Conservation (phyloP, 2,329 filamentous ascomycete species). For the Microthyrium microscopicum region DNA sequence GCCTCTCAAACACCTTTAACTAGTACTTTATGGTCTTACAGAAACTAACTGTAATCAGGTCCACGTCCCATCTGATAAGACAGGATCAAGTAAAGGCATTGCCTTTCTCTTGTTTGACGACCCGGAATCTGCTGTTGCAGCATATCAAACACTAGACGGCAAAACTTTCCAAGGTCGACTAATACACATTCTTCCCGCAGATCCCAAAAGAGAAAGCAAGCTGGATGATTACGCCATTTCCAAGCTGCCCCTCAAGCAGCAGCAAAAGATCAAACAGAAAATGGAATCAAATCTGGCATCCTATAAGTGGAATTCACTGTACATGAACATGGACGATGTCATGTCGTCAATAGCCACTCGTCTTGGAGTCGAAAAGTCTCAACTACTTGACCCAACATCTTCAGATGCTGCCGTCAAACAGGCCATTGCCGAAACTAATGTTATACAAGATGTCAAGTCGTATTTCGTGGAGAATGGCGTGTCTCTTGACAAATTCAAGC, state of each 20-base stretch:
- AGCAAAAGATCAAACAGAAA: conserved; percentile 77
- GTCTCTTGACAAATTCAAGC: conserved; percentile 79
- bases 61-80: conserved; percentile 60
- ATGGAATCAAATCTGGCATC: conserved; percentile 58
- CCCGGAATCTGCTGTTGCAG: conserved; percentile 55
- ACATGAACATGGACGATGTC: conserved; percentile 85
- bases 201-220: conserved; percentile 63
- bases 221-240: conserved; percentile 81
- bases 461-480: conserved; percentile 82
- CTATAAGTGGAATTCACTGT: conserved; percentile 99
- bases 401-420: conserved; percentile 91
- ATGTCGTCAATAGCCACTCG: conserved; percentile 77
- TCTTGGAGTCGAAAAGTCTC: conserved; percentile 77
- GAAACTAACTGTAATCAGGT: conserved; percentile 46
- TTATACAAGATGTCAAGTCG: conserved; percentile 89
- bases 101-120: conserved; percentile 69
- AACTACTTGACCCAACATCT: conserved; percentile 87
- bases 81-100: conserved; percentile 71
- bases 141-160: conserved; percentile 66
- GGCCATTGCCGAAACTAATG: conserved; percentile 85
- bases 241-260: conserved; percentile 85
- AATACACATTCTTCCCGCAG: conserved; percentile 74
- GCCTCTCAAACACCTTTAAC: conserved; percentile 13
- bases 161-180: conserved; percentile 84
- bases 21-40: conserved; percentile 7